A percentile compares a stretch with the other conserved stretches of the same genome.
phyloP scores from a whole-genome alignment of 805 yeast genomes.

The Starmera pachycereana region DNA sequence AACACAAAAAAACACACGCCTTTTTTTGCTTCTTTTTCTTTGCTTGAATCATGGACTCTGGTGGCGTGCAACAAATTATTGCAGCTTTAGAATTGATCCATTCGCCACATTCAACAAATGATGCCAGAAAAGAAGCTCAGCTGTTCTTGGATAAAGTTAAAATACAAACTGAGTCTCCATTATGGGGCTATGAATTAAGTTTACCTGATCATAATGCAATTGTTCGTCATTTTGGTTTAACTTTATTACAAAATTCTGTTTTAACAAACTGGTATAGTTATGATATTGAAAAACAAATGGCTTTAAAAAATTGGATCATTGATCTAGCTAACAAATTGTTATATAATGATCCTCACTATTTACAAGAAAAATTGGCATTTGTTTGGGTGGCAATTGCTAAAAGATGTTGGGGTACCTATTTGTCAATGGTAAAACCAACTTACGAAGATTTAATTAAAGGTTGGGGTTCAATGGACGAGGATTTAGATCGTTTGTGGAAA shows the following conservation, averaged over 20 bases:
- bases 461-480: constrained; percentile 84
- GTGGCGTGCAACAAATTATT: constrained; percentile 64
- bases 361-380: constrained; percentile 81
- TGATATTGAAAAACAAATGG: constrained; percentile 45
- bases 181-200: constrained; percentile 86
- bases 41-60: constrained; percentile 39
- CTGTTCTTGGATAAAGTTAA: constrained; percentile 68
- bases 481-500: constrained; percentile 68
- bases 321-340: constrained; percentile 58
- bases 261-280: constrained; percentile 42
- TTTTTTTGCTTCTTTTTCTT: background rate
- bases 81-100: constrained; percentile 71
- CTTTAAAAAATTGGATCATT: constrained; percentile 76
- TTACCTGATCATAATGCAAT: constrained; percentile 50
- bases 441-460: constrained; percentile 50
- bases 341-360: constrained; percentile 73
- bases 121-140: constrained; percentile 46
- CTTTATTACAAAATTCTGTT: constrained; percentile 67
- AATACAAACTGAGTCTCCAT: constrained; percentile 73
- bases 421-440: constrained; percentile 26
- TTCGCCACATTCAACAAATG: constrained; percentile 51
- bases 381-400: constrained; percentile 90
- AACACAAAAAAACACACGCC: too few relatives aligned
- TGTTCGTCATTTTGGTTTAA: constrained; percentile 85
- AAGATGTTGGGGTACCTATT: constrained; percentile 76